Percentiles rank a stretch among this genome's conserved stretches.
phyloP scores from a whole-genome alignment of 176 grass and related monocot species.

The Triticum timopheevii region DNA sequence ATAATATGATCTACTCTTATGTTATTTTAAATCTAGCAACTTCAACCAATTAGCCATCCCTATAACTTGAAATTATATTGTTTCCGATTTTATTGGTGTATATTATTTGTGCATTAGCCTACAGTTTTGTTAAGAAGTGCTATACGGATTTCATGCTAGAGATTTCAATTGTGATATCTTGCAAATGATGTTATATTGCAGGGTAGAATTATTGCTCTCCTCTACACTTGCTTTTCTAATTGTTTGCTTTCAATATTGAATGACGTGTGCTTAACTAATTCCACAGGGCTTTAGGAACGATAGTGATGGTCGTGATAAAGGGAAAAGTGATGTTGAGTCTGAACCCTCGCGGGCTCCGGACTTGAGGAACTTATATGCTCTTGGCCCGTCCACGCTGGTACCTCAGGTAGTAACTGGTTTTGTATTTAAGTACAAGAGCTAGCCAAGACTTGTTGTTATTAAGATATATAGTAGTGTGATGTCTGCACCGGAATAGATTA shows the following conservation, averaged over 20 bases:
- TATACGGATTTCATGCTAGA: background rate
- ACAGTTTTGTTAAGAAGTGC: background rate
- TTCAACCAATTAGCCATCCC: background rate
- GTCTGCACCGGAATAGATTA: no score
- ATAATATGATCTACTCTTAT: background rate
- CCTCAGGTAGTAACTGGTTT: background rate
- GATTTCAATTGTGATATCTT: background rate
- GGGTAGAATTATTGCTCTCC: background rate
- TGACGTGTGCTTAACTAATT: background rate
- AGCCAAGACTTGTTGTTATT: background rate
- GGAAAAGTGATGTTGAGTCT: conserved; percentile 25
- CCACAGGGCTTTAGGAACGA: background rate
- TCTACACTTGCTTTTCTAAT: background rate
- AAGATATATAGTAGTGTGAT: no score
- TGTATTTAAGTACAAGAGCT: background rate
- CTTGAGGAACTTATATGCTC: conserved; percentile 8
- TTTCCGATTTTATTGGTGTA: background rate
- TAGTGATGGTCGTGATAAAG: conserved; percentile 30
- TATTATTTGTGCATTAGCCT: background rate
- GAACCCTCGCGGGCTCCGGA: background rate
- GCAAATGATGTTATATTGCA: background rate
- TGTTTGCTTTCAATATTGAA: background rate
- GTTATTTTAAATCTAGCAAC: background rate
- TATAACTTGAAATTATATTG: background rate
- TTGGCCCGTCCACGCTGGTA: background rate